Conservation (phyloP, 805 yeast species). For the Lipomyces kockii region DNA sequence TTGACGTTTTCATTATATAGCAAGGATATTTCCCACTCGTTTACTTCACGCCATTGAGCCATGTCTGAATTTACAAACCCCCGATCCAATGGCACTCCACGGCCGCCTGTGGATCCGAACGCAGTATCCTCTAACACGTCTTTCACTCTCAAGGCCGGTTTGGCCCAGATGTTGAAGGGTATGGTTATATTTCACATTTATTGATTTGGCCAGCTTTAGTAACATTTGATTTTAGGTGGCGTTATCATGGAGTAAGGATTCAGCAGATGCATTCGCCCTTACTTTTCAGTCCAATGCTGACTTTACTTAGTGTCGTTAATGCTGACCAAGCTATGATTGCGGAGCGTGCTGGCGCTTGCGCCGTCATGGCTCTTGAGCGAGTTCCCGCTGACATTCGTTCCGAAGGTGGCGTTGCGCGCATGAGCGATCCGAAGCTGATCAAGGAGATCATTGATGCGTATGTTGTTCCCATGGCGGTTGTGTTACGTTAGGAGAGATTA, state of each 20-base stretch:
- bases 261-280: neutral
- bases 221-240: slow-evolving; percentile 41
- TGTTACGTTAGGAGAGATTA: neutral
- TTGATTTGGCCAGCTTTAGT: neutral
- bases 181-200: slow-evolving; percentile 49
- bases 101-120: slow-evolving; percentile 39
- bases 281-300: slow-evolving; percentile 5
- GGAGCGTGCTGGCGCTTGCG: slow-evolving; percentile 84
- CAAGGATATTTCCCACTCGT: neutral
- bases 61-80: slow-evolving; percentile 1
- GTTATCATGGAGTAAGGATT: slow-evolving; percentile 51
- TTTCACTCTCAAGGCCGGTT: slow-evolving; percentile 68
- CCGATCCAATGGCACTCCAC: slow-evolving; percentile 30
- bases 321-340: slow-evolving; percentile 82
- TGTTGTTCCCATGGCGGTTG: slow-evolving; percentile 2
- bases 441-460: slow-evolving; percentile 67
- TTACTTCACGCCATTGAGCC: neutral
- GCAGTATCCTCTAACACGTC: slow-evolving; percentile 31
- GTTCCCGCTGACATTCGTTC: slow-evolving; percentile 86
- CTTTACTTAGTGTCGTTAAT: slow-evolving; percentile 35
- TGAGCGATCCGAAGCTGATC: slow-evolving; percentile 85
- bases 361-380: slow-evolving; percentile 85
- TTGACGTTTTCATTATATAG: neutral
- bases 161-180: slow-evolving; percentile 86
- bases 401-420: slow-evolving; percentile 80